Percentiles rank a stretch among this genome's conserved stretches.
Evolutionary conservation across 768 basidiomycete genomes (phyloP).

Genomic region (Symmetrospora coprosmae): DNA sequence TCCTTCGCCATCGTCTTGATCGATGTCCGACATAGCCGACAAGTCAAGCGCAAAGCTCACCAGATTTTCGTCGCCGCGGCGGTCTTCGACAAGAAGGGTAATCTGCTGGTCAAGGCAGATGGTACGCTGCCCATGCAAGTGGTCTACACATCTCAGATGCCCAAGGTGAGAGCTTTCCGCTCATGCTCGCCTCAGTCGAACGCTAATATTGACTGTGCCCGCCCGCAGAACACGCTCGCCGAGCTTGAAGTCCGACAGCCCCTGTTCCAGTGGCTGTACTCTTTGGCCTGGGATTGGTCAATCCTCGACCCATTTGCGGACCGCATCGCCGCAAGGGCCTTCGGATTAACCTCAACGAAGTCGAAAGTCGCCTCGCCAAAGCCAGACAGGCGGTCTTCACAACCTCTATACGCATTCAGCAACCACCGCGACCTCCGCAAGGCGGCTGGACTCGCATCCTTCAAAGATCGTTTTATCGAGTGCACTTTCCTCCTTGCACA

Average conservation of each 20-base stretch:
- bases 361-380: background rate
- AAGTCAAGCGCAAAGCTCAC: constrained; percentile 32
- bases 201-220: background rate
- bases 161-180: too few species aligned
- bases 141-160: constrained; percentile 35
- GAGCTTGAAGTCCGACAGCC: constrained; percentile 36
- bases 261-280: constrained; percentile 39
- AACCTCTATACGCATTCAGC: background rate
- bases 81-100: constrained; percentile 36
- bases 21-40: constrained; percentile 30
- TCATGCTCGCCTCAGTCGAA: background rate
- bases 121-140: constrained; percentile 38
- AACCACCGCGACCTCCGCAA: background rate
- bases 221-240: constrained; percentile 30
- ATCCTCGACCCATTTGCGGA: constrained; percentile 35
- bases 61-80: constrained; percentile 37
- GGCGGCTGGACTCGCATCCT: constrained; percentile 1
- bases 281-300: constrained; percentile 37
- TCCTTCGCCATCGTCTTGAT: constrained; percentile 33
- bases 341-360: background rate
- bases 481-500: constrained; percentile 35
- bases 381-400: background rate
- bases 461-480: constrained; percentile 36
- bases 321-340: constrained; percentile 27
- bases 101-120: constrained; percentile 36